Conservation (phyloP, 495 filamentous ascomycete genomes). For the Aspergillus baeticus region DNA sequence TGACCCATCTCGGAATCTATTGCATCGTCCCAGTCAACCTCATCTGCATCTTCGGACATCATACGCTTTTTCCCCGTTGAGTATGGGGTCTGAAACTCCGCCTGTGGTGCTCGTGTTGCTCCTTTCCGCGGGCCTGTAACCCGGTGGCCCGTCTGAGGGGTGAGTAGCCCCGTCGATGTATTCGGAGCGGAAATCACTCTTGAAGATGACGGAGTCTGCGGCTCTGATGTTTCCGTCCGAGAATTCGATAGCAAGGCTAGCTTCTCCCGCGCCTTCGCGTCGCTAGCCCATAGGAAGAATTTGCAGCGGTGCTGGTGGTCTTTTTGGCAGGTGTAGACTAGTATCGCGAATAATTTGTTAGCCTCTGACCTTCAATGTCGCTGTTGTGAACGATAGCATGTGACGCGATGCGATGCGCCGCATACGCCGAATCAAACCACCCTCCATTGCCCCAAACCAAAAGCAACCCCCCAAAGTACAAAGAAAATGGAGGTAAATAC, state of each 20-base stretch:
- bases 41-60: conserved; percentile 43
- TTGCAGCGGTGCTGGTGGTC: conserved; percentile 51
- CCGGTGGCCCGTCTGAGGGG: conserved; percentile 34
- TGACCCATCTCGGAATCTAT: conserved; percentile 5
- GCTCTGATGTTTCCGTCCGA: conserved; percentile 32
- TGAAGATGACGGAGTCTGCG: conserved; percentile 16
- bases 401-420: too few relatives aligned
- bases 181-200: conserved; percentile 6
- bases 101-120: conserved; percentile 2
- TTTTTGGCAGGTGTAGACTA: conserved; percentile 66
- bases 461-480: neutral
- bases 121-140: neutral
- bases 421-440: neutral
- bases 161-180: conserved; percentile 27
- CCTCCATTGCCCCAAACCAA: neutral
- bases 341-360: neutral
- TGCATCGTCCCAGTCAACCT: conserved; percentile 44
- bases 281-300: conserved; percentile 71
- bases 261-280: conserved; percentile 58
- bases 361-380: neutral
- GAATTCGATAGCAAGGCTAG: conserved; percentile 50
- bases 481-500: conserved; percentile 23
- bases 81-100: conserved; percentile 23
- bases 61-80: conserved; percentile 36
- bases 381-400: neutral